Evolutionary conservation across 257 asterid genomes (phyloP), one percentile per base, ranked within the genome.

Genomic region (Mentha longifolia): DNA sequence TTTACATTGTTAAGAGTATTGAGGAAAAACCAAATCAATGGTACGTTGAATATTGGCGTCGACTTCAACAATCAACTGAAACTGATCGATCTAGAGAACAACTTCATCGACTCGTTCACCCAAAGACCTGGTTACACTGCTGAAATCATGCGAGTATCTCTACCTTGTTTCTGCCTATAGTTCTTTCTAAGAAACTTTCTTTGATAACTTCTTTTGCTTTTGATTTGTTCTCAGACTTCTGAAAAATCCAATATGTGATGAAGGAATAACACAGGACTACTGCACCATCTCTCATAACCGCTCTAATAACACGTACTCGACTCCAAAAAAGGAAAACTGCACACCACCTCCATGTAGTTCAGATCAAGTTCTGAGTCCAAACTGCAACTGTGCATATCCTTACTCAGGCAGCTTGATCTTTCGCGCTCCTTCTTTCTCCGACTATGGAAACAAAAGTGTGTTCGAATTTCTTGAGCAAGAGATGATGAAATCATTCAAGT

Each of bases 361-460:
- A 4, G 78, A 71, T 31, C 82, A 74, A 78, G 30, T 80, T 54
- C 65, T 84, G 0, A 95, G 97, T 70, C 96, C 97, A 49, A 82
- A 80, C 11, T 92, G 99, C 84, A 58, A 75, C 54, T 95, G 99
- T 75, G 82, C 86, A 57, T 79, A 80, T 78, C 97, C 99, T 43
- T 95, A 89, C 70, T 61, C 86, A 3, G 99, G 99, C 42, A 79
- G 16, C 67, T 77, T 95, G 7, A 9, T 42, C 49, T 92, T 95
- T 43, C 85, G 97, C 2, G 88, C 98, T 31, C 93, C 96, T 74
- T 88, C 92, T 17, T 92, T 92, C 78, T 88, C 92, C 72, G 46
- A 68, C 87, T 83, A 81, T 56, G 93, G 84, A 61, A 92, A 89
- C 80, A n/a, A 41, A 1, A 84, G 65, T 35, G 4, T 54, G 22